Evolutionary conservation across 129 eudicot genomes (phyloP), one percentile per base, ranked within the genome.

Genomic region (Helichrysum umbraculigerum): DNA sequence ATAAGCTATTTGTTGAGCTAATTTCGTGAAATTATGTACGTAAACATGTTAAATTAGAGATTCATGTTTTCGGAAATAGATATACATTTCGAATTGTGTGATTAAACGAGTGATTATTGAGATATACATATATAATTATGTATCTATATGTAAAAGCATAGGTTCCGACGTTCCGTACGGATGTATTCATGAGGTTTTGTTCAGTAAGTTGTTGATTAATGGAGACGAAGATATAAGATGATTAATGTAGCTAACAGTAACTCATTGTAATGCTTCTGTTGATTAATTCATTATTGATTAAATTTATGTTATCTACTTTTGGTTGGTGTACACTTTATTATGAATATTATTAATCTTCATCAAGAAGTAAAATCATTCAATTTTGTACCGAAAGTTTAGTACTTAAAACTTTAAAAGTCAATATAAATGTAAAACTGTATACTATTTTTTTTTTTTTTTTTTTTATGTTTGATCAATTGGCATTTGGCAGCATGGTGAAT

Each of bases 401-500:
- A 66, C 33, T 12, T 15, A 9, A n/a, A n/a, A n/a, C n/a, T n/a
- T n/a, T n/a, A n/a, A n/a, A n/a, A n/a, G n/a, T n/a, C n/a, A n/a
- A n/a, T n/a, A n/a, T n/a, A n/a, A n/a, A n/a, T n/a, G n/a, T n/a
- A n/a, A n/a, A n/a, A n/a, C n/a, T n/a, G n/a, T n/a, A n/a, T n/a
- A n/a, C n/a, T n/a, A n/a, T n/a, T n/a, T n/a, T n/a, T n/a, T n/a
- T 59, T 21, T 15, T 58, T 19, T 21, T 21, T 32, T 8, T 7
- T 59, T 20, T 59, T 21, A 32, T 63, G 9, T 63, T 29, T 25
- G 0, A n/a, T 75, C 58, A 25, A 69, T 57, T 75, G 66, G 77
- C 85, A 86, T 79, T 54, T 75, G 54, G 82, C 91, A 90, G 86
- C 61, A 92, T 77, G 88, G 81, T 54, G 78, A 82, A 15, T 25